Evolutionary conservation across 1,284 basidiomycete species (phyloP).

Genomic region (Fomitopsis palustris): DNA sequence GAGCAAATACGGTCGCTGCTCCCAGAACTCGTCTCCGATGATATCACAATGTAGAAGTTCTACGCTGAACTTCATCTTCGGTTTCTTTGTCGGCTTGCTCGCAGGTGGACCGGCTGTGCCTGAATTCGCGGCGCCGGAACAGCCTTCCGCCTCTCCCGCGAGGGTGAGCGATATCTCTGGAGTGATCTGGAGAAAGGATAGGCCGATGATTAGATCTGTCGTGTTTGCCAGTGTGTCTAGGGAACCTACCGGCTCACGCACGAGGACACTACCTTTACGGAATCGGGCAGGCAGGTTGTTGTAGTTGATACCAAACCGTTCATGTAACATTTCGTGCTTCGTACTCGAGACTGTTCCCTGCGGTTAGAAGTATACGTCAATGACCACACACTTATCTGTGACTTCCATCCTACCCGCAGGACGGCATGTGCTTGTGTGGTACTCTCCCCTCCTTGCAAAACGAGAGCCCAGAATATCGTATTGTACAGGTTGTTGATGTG

Average conservation of each 20-base stretch:
- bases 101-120: neutral
- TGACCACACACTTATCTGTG: neutral
- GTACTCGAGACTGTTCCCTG: constrained; percentile 86
- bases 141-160: neutral
- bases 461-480: constrained; percentile 92
- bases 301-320: constrained; percentile 85
- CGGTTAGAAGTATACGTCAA: neutral
- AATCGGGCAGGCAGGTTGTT: constrained; percentile 73
- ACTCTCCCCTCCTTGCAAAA: constrained; percentile 74
- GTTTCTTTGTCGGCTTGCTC: neutral
- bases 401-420: constrained; percentile 52
- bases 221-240: neutral
- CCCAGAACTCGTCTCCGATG: constrained; percentile 82
- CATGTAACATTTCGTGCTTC: constrained; percentile 91
- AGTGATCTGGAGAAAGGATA: no score
- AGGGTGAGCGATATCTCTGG: neutral
- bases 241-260: constrained; percentile 51
- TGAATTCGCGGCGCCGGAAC: neutral
- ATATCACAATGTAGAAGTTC: constrained; percentile 78
- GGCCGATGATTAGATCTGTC: no score
- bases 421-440: constrained; percentile 81
- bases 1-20: constrained; percentile 44
- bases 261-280: constrained; percentile 84
- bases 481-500: constrained; percentile 99
- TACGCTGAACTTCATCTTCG: constrained; percentile 37